Evolutionary conservation across 352 stramenopile species (phyloP), one percentile per base, ranked within the genome.

Genomic region (Phytophthora fragariae): DNA sequence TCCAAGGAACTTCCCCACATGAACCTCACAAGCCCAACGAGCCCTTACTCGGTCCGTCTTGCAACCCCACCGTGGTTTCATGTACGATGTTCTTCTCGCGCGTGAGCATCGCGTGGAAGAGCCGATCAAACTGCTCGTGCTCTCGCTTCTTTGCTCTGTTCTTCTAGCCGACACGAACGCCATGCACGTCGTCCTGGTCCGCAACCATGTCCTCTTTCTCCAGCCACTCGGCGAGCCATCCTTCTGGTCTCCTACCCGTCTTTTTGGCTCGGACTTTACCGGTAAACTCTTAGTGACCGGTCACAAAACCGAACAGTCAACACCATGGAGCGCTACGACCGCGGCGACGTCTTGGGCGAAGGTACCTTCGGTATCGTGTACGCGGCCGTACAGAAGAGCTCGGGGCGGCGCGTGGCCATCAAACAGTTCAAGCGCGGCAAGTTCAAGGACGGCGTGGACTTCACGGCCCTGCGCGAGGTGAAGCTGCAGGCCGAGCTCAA

Each of bases 341-440:
- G 84, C 41, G 85, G 89, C 56, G 77, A 84, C 11, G 79, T 94
- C 53, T 78, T 97, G 50, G 90, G 90, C 63, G 89, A 97, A 79
- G 90, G 90, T 83, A 96, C 90, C 64, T 97, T 95, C 83, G 90
- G 90, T 89, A 88, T 95, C 73, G 90, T 97, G 65, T 89, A 93
- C 73, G 78, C 87, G 2, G 89, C 88, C 27, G 79, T 90, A 46
- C 88, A 97, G 71, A 93, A 92, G 68, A 85, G 80, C 73, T 91
- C 88, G 24, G 82, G 84, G 2, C 75, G 86, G 33, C 73, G 72
- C 27, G 90, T 97, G 35, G 90, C 90, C 41, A 95, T 97, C 66
- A 97, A 97, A 73, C 83, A 95, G 77, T 97, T 97, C 74, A 97
- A 97, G 75, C 87, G 89, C 46, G 88, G 88, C 50, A 94, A 97